These are phyloP conservation scores for Cyclostephanos tholiformis DNA, from an alignment of 108 stramenopile genomes.

Conservation along the genomic window DNA sequence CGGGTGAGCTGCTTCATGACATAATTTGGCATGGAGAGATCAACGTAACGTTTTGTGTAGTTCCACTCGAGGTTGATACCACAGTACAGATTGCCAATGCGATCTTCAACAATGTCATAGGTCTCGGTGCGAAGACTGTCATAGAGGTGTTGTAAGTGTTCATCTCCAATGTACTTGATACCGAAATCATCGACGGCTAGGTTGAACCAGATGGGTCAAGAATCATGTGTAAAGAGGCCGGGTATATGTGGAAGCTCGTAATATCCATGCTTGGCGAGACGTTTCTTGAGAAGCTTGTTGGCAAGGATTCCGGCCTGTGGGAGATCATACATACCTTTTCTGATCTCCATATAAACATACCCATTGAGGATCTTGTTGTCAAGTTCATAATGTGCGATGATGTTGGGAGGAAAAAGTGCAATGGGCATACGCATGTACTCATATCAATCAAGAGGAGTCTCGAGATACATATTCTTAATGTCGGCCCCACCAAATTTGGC, in stretches of 20 bases:
- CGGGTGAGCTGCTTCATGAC: too few species aligned
- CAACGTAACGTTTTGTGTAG: conserved; percentile 29
- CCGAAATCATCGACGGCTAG: conserved; percentile 58
- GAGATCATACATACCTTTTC: conserved; percentile 51
- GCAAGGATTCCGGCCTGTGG: too few species aligned
- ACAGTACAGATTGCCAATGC: conserved; percentile 24
- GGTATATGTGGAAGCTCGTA: too few species aligned
- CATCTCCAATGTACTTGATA: conserved; percentile 38
- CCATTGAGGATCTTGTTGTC: neutral
- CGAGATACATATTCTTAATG: too few species aligned
- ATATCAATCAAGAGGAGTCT: too few species aligned
- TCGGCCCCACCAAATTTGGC: too few species aligned
- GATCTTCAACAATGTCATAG: conserved; percentile 32
- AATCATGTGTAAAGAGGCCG: too few species aligned
- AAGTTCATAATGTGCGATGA: too few species aligned
- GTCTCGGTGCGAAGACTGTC: conserved; percentile 21
- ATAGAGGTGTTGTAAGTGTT: conserved; percentile 41
- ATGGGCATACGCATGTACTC: too few species aligned
- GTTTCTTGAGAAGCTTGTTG: too few species aligned
- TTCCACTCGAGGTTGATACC: conserved; percentile 49
- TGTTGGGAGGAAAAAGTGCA: too few species aligned
- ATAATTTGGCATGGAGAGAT: conserved; percentile 55
- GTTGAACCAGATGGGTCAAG: conserved; percentile 13
- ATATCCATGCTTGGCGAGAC: too few species aligned
- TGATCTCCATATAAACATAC: conserved; percentile 28